phyloP scores from a whole-genome alignment of 257 asterid species.

The Nicotiana otophora region DNA sequence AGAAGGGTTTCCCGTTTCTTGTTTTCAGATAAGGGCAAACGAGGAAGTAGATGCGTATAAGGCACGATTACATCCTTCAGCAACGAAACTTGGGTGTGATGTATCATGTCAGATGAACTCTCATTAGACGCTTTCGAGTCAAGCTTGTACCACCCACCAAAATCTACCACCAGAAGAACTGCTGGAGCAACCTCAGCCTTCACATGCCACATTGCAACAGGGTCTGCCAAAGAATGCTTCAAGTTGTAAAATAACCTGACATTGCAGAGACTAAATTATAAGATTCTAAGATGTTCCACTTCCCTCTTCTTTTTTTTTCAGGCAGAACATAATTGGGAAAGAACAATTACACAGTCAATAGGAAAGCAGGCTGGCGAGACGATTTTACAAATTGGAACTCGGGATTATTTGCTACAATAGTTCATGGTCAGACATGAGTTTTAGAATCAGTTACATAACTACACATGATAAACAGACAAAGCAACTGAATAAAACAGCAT shows the following conservation, averaged over 20 bases:
- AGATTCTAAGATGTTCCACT: conserved; percentile 30
- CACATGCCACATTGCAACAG: conserved; percentile 94
- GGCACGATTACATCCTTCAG: conserved; percentile 91
- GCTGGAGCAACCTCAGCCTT: conserved; percentile 84
- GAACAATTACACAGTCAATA: neutral
- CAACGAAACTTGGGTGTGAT: conserved; percentile 83
- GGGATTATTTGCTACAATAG: neutral
- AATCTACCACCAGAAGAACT: conserved; percentile 86
- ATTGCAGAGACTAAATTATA: conserved; percentile 63
- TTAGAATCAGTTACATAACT: neutral
- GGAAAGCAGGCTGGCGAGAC: neutral
- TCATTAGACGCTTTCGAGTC: conserved; percentile 55
- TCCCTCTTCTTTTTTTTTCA: neutral
- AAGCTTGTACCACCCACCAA: conserved; percentile 86
- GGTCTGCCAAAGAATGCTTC: conserved; percentile 99
- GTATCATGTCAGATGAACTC: conserved; percentile 54
- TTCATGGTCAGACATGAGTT: neutral
- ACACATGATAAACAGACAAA: neutral
- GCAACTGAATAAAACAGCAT: neutral
- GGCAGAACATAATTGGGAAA: conserved; percentile 3
- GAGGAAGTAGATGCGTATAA: conserved; percentile 82
- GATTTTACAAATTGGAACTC: neutral
- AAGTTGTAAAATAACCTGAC: conserved; percentile 88
- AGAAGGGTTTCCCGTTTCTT: conserved; percentile 56
- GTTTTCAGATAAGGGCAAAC: conserved; percentile 51